A percentile compares a stretch with the other conserved stretches of the same genome.
Evolutionary conservation across 1,284 basidiomycete genomes (phyloP).

Genomic region (Ganoderma lingzhi): DNA sequence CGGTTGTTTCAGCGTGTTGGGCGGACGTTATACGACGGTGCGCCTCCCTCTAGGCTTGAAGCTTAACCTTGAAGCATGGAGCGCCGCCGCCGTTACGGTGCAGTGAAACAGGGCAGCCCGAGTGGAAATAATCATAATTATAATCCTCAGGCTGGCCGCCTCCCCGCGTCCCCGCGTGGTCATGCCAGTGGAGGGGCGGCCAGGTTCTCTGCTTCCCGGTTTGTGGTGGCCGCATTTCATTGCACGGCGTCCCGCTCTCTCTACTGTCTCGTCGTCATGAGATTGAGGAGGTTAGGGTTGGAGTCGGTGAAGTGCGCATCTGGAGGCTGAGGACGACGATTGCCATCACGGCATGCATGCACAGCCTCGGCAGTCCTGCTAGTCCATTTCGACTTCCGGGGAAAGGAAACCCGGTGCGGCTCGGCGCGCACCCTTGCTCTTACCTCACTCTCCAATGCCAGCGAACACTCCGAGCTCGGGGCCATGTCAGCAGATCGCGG

Average conservation of each 20-base stretch:
- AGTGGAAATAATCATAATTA: too few relatives aligned
- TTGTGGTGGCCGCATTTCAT: neutral
- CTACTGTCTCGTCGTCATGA: neutral
- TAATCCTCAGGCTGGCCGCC: too few relatives aligned
- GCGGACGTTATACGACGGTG: neutral
- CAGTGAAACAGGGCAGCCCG: neutral
- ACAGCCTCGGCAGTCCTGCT: neutral
- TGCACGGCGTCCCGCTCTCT: neutral
- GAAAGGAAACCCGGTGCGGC: neutral
- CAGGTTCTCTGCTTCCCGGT: neutral
- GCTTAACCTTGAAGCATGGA: neutral
- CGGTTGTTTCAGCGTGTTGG: neutral
- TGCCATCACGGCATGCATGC: neutral
- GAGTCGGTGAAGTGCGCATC: neutral
- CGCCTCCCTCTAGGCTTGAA: neutral
- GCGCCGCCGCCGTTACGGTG: neutral
- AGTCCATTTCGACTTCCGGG: neutral
- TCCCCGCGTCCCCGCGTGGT: too few relatives aligned
- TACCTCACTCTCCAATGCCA: neutral
- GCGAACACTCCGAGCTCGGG: neutral
- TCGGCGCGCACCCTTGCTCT: neutral
- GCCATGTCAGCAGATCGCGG: neutral
- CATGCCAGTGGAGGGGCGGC: neutral
- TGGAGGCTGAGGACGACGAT: neutral
- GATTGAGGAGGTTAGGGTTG: too few relatives aligned